Evolutionary conservation across 441 rosid species (phyloP).

Genomic region (Cnidoscolus chayamansa): DNA sequence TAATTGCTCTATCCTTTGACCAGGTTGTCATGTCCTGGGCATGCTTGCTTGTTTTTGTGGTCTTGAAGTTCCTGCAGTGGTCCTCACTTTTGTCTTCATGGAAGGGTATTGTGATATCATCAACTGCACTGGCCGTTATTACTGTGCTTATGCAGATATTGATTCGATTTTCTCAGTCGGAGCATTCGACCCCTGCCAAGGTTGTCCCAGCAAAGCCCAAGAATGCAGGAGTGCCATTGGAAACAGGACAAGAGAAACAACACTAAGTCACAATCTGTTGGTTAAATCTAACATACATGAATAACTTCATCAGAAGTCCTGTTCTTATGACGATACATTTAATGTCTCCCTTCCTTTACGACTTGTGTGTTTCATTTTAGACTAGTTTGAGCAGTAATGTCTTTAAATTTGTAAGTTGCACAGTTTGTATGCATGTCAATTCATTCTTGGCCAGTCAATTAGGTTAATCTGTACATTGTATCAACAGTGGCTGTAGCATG

Average conservation of each 20-base stretch:
- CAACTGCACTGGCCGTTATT: conserved; percentile 48
- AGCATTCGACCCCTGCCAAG: conserved; percentile 87
- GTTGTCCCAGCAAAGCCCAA: conserved; percentile 58
- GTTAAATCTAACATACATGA: conserved; percentile 18
- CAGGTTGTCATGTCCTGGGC: conserved; percentile 85
- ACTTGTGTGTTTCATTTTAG: conserved; percentile 11
- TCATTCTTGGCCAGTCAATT: conserved; percentile 22
- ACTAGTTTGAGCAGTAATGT: neutral
- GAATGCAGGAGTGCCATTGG: conserved; percentile 29
- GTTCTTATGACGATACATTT: conserved; percentile 27
- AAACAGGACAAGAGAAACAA: conserved; percentile 36
- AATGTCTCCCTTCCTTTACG: conserved; percentile 1
- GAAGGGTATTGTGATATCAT: conserved; percentile 75
- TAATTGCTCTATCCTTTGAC: neutral
- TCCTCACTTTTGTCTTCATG: conserved; percentile 75
- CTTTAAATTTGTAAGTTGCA: conserved; percentile 2
- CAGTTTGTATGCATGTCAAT: conserved; percentile 23
- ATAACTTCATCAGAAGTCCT: conserved; percentile 20
- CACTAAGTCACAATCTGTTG: conserved; percentile 27
- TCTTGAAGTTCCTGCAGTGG: conserved; percentile 73
- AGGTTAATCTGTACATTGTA: conserved; percentile 24
- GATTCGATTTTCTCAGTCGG: conserved; percentile 85
- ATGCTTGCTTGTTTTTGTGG: conserved; percentile 50
- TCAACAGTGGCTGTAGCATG: conserved; percentile 17
- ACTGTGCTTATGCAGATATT: conserved; percentile 80